A percentile compares a stretch with the other conserved stretches of the same genome.
Evolutionary conservation across 2,329 filamentous ascomycete species (phyloP).

Genomic region (Hymenoscyphus repandus): DNA sequence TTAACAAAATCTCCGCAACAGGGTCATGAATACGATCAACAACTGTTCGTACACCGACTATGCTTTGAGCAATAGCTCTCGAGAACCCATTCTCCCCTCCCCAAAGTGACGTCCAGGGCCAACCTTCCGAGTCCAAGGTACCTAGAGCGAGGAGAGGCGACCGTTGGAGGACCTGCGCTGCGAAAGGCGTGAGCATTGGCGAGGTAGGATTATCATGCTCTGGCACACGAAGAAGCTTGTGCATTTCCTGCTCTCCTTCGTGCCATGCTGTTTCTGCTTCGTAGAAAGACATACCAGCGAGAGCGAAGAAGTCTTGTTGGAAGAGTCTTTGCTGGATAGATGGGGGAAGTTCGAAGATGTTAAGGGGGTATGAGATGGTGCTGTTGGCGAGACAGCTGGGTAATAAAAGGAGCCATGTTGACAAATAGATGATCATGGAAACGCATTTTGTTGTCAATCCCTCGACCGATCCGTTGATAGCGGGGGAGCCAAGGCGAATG

Average conservation of each 20-base stretch:
- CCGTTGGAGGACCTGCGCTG: conserved; percentile 53
- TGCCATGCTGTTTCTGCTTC: conserved; percentile 47
- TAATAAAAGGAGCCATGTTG: background rate
- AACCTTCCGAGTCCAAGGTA: conserved; percentile 56
- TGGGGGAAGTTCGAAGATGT: background rate
- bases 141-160: conserved; percentile 70
- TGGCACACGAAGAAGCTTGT: conserved; percentile 54
- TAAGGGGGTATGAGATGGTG: conserved; percentile 2
- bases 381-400: background rate
- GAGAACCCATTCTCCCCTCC: conserved; percentile 69
- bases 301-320: background rate
- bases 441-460: background rate
- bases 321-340: background rate
- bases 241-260: conserved; percentile 62
- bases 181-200: conserved; percentile 55
- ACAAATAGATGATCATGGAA: background rate
- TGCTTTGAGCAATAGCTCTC: conserved; percentile 52
- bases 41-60: conserved; percentile 58
- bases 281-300: conserved; percentile 32
- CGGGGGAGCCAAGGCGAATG: background rate
- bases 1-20: conserved; percentile 59
- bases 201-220: conserved; percentile 60
- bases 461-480: background rate
- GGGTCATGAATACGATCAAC: conserved; percentile 64
- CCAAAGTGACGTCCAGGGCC: conserved; percentile 74